Base-by-base conservation (phyloP, 192 early-diverging fungal genomes). In the Gaertneriomyces sp. region DNA sequence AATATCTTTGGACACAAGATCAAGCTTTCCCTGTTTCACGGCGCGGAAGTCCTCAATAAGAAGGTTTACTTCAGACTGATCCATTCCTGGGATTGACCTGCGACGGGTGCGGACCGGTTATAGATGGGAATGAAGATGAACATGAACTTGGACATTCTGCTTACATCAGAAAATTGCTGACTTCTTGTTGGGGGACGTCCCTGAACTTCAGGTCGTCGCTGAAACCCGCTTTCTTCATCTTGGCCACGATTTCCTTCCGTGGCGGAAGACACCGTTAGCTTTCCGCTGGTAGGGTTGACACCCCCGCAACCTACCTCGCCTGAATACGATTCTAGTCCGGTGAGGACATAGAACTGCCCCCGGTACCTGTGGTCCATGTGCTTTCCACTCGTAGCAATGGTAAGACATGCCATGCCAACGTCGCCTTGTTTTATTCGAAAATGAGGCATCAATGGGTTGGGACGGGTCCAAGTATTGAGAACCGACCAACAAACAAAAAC, bases 31-130 rank as follows among this genome's bases (percentile, higher is more conserved):
- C 25, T 56, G 16, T 11, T 33, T n/a, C 1, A 33, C 25, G 54
- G 33, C 16, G n/a, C 54, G 54, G 25, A 56, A 56, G 54, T 56
- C 54, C 2, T 56, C 54, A 33, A 56, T n/a, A 20, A 56, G 11
- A 3, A 56, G 54, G 11, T 56, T 33, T 12, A 56, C 54, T 20
- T 56, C 54, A n/a, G 54, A n/a, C 16, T n/a, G 1, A 3, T 56
- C 54, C 54, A 56, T 56, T 33, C 20, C 14, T 11, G 54, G 54
- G 54, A 56, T 56, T 56, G n/a, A 12, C 16, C 54, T 56, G 54
- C 3, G 16, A 33, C n/a, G 25, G 25, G 11, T 11, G 2, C 10
- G 33, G 3, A 19, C 10, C 11, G 33, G 20, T 11, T n/a, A 56
- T n/a, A 20, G 11, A 12, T 20, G 25, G n/a, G 11, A 12, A 56